phyloP scores from a whole-genome alignment of 2,329 filamentous ascomycete species.

The Daldinia eschscholtzii region DNA sequence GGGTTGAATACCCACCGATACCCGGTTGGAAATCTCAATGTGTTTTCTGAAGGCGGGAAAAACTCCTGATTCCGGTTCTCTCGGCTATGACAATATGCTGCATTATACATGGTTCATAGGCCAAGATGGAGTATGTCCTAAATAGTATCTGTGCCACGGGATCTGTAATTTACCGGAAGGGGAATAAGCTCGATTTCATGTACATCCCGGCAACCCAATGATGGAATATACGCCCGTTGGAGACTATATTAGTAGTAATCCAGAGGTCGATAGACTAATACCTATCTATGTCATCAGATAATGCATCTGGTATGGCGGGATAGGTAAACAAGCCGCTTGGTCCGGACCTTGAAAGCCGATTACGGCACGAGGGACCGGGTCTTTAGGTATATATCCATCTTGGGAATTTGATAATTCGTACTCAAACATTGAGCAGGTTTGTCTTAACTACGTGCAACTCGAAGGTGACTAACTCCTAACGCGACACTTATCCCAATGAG shows the following conservation, averaged over 20 bases:
- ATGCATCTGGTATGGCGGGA: constrained; percentile 24
- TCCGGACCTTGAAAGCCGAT: constrained; percentile 24
- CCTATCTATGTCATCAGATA: constrained; percentile 19
- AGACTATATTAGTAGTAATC: constrained; percentile 27
- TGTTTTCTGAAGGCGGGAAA: constrained; percentile 19
- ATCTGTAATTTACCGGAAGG: constrained; percentile 40
- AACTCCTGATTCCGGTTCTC: constrained; percentile 31
- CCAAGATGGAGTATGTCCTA: constrained; percentile 37
- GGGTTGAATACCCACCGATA: constrained; percentile 19
- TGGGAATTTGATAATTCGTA: constrained; percentile 20
- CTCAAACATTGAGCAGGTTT: neutral
- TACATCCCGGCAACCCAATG: constrained; percentile 25
- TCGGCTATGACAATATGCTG: constrained; percentile 24
- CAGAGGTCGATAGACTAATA: constrained; percentile 1
- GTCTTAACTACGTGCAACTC: neutral
- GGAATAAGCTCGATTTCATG: constrained; percentile 38
- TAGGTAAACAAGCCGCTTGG: constrained; percentile 15
- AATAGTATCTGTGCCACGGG: constrained; percentile 33
- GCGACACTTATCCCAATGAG: constrained; percentile 29
- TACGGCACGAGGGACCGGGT: constrained; percentile 18
- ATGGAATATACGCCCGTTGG: constrained; percentile 20
- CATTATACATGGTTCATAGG: constrained; percentile 24
- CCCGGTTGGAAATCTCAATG: constrained; percentile 12
- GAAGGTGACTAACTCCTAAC: neutral
- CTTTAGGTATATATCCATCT: constrained; percentile 27